Conservation (phyloP, 106 monocot species). For the Dendrobium catenatum region DNA sequence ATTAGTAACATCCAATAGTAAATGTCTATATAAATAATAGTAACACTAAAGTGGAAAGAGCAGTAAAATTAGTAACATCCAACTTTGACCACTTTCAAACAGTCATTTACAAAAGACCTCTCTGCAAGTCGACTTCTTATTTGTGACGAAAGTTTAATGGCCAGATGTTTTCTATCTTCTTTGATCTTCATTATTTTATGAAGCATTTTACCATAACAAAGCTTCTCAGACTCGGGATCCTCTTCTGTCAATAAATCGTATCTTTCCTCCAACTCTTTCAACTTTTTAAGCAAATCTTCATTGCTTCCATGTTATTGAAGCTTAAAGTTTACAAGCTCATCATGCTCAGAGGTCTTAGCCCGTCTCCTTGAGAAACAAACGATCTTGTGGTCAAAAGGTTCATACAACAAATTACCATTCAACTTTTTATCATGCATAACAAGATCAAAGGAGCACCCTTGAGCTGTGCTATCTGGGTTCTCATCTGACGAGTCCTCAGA, state of each 20-base stretch:
- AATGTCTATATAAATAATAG: too few relatives aligned
- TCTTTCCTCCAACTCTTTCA: constrained; percentile 50
- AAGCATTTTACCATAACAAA: constrained; percentile 22
- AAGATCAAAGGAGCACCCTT: constrained; percentile 16
- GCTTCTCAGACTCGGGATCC: constrained; percentile 27
- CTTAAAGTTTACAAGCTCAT: constrained; percentile 1
- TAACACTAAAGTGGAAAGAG: too few relatives aligned
- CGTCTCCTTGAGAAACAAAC: constrained; percentile 16
- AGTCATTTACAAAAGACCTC: constrained; percentile 48
- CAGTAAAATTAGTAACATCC: constrained; percentile 8
- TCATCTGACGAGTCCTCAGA: constrained; percentile 46
- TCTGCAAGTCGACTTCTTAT: constrained; percentile 56
- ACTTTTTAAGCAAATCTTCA: constrained; percentile 43
- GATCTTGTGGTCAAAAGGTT: constrained; percentile 11
- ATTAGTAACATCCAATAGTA: too few relatives aligned
- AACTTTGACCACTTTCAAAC: constrained; percentile 36
- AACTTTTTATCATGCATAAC: constrained; percentile 5
- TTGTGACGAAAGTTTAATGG: constrained; percentile 60
- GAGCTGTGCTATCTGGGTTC: constrained; percentile 7
- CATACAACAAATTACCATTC: constrained; percentile 13
- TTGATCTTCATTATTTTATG: constrained; percentile 39
- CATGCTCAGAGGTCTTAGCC: constrained; percentile 6
- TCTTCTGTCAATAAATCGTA: constrained; percentile 27
- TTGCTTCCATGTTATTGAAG: constrained; percentile 30
- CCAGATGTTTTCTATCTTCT: constrained; percentile 53